A percentile compares a stretch with the other conserved stretches of the same genome.
Evolutionary conservation across 2,329 filamentous ascomycete genomes (phyloP).

Genomic region (Phyllosticta capitalensis): DNA sequence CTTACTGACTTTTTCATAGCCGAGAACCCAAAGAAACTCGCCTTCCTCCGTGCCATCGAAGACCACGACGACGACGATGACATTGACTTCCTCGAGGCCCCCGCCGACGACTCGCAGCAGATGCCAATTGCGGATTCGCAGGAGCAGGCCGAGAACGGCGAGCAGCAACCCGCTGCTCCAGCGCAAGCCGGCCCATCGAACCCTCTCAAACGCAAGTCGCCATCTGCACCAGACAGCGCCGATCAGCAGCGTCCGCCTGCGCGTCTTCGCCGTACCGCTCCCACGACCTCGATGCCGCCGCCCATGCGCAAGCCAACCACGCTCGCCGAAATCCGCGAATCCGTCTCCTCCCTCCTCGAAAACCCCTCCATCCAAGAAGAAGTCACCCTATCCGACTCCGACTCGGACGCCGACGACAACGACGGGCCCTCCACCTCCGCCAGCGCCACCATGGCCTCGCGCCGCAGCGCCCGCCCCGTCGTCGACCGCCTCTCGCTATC

Average conservation of each 20-base stretch:
- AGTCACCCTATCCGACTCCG: slow-evolving; percentile 29
- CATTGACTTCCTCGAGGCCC: slow-evolving; percentile 57
- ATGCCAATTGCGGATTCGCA: slow-evolving; percentile 32
- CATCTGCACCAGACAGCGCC: slow-evolving; percentile 30
- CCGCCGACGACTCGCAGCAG: slow-evolving; percentile 26
- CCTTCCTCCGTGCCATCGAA: slow-evolving; percentile 84
- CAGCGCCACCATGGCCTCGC: slow-evolving; percentile 15
- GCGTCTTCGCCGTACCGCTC: slow-evolving; percentile 51
- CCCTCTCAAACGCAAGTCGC: slow-evolving; percentile 28
- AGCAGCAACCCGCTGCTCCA: neutral
- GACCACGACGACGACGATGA: slow-evolving; percentile 65
- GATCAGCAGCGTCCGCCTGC: slow-evolving; percentile 43
- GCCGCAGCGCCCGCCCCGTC: slow-evolving; percentile 38
- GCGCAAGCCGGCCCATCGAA: slow-evolving; percentile 16
- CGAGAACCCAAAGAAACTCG: slow-evolving; percentile 76
- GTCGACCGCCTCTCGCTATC: slow-evolving; percentile 68
- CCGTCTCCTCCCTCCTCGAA: slow-evolving; percentile 74
- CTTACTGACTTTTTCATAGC: slow-evolving; percentile 34
- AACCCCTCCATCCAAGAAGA: slow-evolving; percentile 50
- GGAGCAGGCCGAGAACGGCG: slow-evolving; percentile 13
- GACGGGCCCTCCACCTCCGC: slow-evolving; percentile 31
- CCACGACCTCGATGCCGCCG: slow-evolving; percentile 23
- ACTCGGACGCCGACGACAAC: slow-evolving; percentile 40
- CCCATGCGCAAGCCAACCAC: slow-evolving; percentile 56
- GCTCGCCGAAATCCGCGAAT: slow-evolving; percentile 72